Conservation (phyloP, 164 flowering plant genomes). For the Saururus chinensis region DNA sequence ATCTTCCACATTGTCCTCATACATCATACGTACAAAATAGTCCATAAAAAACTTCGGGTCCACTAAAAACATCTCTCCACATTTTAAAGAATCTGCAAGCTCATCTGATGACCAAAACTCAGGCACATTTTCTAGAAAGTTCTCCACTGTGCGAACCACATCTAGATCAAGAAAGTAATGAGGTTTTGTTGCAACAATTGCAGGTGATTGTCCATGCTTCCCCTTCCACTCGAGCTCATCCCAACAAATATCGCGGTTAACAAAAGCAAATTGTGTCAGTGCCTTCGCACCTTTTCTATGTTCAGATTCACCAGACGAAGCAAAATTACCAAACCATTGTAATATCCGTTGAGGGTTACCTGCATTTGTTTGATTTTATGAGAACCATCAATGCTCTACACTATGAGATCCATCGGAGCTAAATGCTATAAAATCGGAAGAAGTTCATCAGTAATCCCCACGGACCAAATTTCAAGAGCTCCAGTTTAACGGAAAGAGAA, state of each 20-base stretch:
- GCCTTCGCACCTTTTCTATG: slow-evolving; percentile 82
- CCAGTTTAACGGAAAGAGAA: too few species aligned
- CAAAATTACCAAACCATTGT: slow-evolving; percentile 69
- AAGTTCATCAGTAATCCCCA: too few species aligned
- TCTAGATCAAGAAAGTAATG: slow-evolving; percentile 94
- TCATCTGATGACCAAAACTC: slow-evolving; percentile 93
- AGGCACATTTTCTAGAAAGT: slow-evolving; percentile 83
- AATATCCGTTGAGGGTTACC: slow-evolving; percentile 66
- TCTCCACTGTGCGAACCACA: slow-evolving; percentile 66
- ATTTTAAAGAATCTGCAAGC: slow-evolving; percentile 66
- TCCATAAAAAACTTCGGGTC: slow-evolving; percentile 58
- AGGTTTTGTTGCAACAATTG: slow-evolving; percentile 95
- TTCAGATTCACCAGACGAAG: slow-evolving; percentile 33
- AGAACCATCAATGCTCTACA: too few species aligned
- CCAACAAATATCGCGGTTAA: slow-evolving; percentile 91
- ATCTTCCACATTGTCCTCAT: slow-evolving; percentile 51
- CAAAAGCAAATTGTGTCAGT: slow-evolving; percentile 74
- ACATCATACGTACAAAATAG: slow-evolving; percentile 59
- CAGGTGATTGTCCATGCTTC: slow-evolving; percentile 96
- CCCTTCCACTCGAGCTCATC: slow-evolving; percentile 98
- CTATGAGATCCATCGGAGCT: background rate
- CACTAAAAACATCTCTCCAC: slow-evolving; percentile 62
- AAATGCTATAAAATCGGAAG: background rate
- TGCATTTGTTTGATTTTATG: slow-evolving; percentile 18
- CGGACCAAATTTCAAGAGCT: too few species aligned